Percentiles rank a stretch among this genome's conserved stretches.
Evolutionary conservation across 345 rosid genomes (phyloP).

Genomic region (Salix dunnii): DNA sequence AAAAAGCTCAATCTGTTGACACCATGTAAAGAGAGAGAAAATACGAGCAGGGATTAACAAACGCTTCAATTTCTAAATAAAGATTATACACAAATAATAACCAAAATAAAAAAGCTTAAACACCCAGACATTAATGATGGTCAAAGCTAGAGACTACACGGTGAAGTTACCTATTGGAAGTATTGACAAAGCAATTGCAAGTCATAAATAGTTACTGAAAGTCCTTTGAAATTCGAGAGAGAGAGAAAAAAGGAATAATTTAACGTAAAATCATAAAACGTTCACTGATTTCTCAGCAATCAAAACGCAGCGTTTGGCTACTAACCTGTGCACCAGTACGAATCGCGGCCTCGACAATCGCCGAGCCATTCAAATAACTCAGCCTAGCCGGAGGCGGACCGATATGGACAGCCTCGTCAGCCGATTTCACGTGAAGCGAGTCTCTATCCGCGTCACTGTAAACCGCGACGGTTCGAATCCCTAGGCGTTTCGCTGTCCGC

Average conservation of each 20-base stretch:
- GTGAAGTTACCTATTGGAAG: neutral
- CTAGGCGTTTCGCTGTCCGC: conserved; percentile 76
- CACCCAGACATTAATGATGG: neutral
- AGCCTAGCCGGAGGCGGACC: conserved; percentile 86
- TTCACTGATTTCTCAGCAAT: neutral
- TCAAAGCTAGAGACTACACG: neutral
- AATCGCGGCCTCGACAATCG: conserved; percentile 70
- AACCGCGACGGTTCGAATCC: conserved; percentile 76
- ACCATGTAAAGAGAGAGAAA: neutral
- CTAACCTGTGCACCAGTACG: conserved; percentile 80
- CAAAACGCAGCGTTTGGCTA: neutral
- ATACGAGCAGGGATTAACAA: neutral
- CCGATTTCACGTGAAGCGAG: conserved; percentile 83
- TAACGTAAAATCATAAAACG: neutral
- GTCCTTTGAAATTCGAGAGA: neutral
- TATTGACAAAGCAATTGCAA: neutral
- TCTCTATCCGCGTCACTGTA: conserved; percentile 83
- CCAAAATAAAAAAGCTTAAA: neutral
- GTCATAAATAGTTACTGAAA: neutral
- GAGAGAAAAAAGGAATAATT: neutral
- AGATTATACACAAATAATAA: no score
- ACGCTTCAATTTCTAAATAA: no score
- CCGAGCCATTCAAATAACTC: conserved; percentile 60
- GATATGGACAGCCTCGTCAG: conserved; percentile 74
- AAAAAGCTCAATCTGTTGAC: no score